Percentiles rank a stretch among this genome's conserved stretches.
phyloP scores from a whole-genome alignment of 306 rosid species.

The Citrullus mucosospermus region DNA sequence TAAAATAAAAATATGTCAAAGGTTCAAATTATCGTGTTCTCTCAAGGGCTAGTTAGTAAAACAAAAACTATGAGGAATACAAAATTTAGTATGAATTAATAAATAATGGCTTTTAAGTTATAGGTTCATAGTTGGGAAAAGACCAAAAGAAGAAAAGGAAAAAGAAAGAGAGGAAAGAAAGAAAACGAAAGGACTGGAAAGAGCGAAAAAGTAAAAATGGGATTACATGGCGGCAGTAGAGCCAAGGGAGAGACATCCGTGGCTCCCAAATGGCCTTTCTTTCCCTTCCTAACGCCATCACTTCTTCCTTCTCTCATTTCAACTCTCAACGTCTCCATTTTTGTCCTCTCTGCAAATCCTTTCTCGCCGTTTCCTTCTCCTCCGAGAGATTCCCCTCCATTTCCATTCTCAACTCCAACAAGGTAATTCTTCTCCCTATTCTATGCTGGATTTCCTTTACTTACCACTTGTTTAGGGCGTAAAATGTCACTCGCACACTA shows the following conservation, averaged over 20 bases:
- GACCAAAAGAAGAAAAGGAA: neutral
- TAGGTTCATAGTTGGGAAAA: no score
- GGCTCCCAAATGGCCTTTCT: slow-evolving; percentile 47
- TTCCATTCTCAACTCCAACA: slow-evolving; percentile 5
- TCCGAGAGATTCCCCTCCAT: slow-evolving; percentile 1
- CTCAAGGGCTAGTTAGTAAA: no score
- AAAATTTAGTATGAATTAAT: neutral
- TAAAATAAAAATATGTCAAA: no score
- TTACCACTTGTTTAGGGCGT: neutral
- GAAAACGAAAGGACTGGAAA: neutral
- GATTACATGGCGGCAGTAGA: slow-evolving; percentile 4
- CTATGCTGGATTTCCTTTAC: neutral
- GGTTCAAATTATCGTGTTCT: no score
- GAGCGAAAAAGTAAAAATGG: neutral
- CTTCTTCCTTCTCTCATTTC: neutral
- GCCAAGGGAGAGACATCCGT: neutral
- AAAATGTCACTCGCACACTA: neutral
- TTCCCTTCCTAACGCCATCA: slow-evolving; percentile 7
- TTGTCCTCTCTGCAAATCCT: neutral
- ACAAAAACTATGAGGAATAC: neutral
- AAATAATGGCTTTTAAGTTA: neutral
- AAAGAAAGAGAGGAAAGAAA: neutral
- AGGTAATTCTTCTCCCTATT: slow-evolving; percentile 19
- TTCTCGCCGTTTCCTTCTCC: slow-evolving; percentile 12
- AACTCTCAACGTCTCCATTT: neutral